Conservation (phyloP, 1,284 basidiomycete species). For the Apiotrichum domesticum region DNA sequence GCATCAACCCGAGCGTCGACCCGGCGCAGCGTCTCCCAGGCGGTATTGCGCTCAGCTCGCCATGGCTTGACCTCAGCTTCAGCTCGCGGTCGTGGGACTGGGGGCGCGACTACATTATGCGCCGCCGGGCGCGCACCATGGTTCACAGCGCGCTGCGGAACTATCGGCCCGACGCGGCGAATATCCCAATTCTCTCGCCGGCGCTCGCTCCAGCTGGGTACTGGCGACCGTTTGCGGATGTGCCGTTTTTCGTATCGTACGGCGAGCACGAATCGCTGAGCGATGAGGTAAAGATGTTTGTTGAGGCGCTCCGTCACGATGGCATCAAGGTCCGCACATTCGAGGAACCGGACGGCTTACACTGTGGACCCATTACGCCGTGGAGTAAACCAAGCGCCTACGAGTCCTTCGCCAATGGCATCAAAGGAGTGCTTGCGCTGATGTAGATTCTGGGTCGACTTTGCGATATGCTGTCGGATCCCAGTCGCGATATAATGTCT, state of each 20-base stretch:
- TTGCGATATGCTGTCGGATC: too few species aligned
- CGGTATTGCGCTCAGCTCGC: conserved; percentile 54
- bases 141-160: conserved; percentile 15
- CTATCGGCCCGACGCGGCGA: conserved; percentile 7
- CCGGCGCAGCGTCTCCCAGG: conserved; percentile 44
- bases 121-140: neutral
- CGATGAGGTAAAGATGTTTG: conserved; percentile 32
- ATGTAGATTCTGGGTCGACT: neutral
- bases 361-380: neutral
- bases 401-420: neutral
- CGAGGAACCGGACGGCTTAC: neutral
- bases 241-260: conserved; percentile 27
- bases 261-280: conserved; percentile 34
- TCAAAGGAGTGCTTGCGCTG: neutral
- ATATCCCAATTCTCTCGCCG: conserved; percentile 19
- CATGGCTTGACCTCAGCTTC: conserved; percentile 53
- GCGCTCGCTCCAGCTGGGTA: conserved; percentile 10
- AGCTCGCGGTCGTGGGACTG: conserved; percentile 11
- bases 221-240: conserved; percentile 17
- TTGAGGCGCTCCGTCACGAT: conserved; percentile 25
- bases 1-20: neutral
- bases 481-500: too few species aligned
- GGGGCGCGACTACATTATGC: conserved; percentile 12
- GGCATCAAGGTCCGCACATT: conserved; percentile 24
- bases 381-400: neutral